Evolutionary conservation across 2,329 filamentous ascomycete species (phyloP).

Genomic region (Trichoderma sp.): DNA sequence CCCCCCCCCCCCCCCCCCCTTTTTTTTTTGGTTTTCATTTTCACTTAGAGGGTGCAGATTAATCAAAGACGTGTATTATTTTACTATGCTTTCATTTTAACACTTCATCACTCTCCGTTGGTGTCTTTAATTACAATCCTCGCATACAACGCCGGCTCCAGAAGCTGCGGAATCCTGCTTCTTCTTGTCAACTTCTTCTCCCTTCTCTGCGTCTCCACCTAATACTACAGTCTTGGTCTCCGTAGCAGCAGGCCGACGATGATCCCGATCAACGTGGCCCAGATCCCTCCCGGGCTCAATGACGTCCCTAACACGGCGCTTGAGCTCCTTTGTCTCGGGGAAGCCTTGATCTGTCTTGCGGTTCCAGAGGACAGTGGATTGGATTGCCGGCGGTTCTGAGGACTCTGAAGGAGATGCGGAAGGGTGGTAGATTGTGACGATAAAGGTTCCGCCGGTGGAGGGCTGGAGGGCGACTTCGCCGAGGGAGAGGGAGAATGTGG

Average conservation of each 20-base stretch:
- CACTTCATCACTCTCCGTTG: neutral
- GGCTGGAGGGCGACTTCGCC: conserved; percentile 89
- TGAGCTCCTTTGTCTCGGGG: conserved; percentile 89
- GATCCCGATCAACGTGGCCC: conserved; percentile 73
- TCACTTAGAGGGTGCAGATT: neutral
- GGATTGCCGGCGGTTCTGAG: conserved; percentile 11
- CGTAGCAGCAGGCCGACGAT: conserved; percentile 28
- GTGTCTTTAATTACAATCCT: conserved; percentile 34
- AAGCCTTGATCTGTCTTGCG: conserved; percentile 85
- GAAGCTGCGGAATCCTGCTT: neutral
- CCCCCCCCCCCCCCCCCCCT: no score
- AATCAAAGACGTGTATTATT: no score
- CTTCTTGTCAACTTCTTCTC: neutral
- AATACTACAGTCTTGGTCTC: neutral
- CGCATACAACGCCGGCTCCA: conserved; percentile 25
- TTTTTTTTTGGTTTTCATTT: neutral
- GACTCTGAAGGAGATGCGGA: conserved; percentile 36
- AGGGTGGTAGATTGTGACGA: conserved; percentile 60
- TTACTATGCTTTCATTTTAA: neutral
- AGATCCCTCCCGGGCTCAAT: conserved; percentile 77
- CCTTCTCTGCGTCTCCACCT: neutral
- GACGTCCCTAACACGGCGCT: conserved; percentile 78
- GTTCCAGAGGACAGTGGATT: conserved; percentile 74
- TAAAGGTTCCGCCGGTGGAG: conserved; percentile 79
- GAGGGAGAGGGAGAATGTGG: conserved; percentile 80